Evolutionary conservation across 257 asterid genomes (phyloP).

Genomic region (Thymus mandschuricus): DNA sequence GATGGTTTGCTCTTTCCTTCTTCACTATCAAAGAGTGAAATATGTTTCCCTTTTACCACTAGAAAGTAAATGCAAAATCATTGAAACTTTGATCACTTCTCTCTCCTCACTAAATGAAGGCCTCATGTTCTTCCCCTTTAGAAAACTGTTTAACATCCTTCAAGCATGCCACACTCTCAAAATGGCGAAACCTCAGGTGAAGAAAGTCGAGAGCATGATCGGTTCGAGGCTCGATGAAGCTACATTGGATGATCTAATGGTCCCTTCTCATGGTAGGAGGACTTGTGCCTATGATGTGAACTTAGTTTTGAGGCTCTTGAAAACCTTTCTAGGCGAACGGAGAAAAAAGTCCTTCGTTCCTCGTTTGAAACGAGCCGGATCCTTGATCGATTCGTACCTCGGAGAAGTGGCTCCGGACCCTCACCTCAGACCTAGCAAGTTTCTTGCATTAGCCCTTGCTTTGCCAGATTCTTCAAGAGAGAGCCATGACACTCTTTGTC

Average conservation of each 20-base stretch:
- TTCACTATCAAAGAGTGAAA: constrained; percentile 43
- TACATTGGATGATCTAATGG: constrained; percentile 57
- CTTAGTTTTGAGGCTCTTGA: constrained; percentile 49
- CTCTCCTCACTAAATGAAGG: constrained; percentile 40
- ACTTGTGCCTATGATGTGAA: constrained; percentile 48
- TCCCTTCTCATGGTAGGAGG: constrained; percentile 41
- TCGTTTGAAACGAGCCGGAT: constrained; percentile 52
- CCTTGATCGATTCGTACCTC: constrained; percentile 55
- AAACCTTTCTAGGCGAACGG: constrained; percentile 31
- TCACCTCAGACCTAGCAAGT: constrained; percentile 44
- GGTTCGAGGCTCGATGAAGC: constrained; percentile 61
- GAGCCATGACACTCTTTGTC: constrained; percentile 49
- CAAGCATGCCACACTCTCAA: constrained; percentile 36
- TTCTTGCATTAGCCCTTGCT: constrained; percentile 44
- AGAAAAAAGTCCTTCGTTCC: not conserved
- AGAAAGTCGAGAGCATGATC: constrained; percentile 50
- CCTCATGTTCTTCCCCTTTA: constrained; percentile 38
- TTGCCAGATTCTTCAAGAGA: constrained; percentile 60
- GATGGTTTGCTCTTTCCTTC: constrained; percentile 48
- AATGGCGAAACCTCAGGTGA: constrained; percentile 25
- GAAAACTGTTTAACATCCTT: constrained; percentile 47
- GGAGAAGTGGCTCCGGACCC: constrained; percentile 75
- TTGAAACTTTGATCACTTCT: constrained; percentile 36
- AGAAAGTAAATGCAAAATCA: constrained; percentile 36
- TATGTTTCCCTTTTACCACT: constrained; percentile 18